Evolutionary conservation across 2,329 filamentous ascomycete species (phyloP).

Genomic region (Diplodia scrobiculata): DNA sequence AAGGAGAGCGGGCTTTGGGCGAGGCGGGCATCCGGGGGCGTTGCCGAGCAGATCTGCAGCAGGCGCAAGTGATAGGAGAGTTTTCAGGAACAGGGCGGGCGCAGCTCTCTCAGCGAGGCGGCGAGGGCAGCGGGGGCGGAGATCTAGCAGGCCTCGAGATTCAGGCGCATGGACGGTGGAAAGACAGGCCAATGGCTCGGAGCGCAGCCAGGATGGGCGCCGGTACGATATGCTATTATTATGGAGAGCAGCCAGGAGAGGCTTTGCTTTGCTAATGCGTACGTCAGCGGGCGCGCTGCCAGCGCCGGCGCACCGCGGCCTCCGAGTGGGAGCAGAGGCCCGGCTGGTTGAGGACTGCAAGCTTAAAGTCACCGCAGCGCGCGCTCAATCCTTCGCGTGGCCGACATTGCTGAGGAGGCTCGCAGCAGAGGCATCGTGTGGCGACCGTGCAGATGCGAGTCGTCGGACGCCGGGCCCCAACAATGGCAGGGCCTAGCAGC

Average conservation of each 20-base stretch:
- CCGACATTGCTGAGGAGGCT: background rate
- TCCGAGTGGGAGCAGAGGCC: constrained; percentile 17
- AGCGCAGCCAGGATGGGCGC: constrained; percentile 15
- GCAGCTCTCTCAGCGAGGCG: constrained; percentile 10
- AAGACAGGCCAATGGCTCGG: constrained; percentile 5
- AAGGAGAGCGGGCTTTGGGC: background rate
- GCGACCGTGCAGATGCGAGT: constrained; percentile 7
- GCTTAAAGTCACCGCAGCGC: constrained; percentile 25
- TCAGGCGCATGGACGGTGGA: constrained; percentile 24
- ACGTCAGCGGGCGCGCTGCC: constrained; percentile 18
- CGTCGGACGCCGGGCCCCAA: background rate
- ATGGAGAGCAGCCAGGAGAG: constrained; percentile 17
- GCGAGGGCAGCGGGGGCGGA: constrained; percentile 7
- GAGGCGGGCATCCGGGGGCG: constrained; percentile 25
- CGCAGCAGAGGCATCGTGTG: constrained; percentile 13
- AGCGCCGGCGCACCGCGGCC: constrained; percentile 15
- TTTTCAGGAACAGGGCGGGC: constrained; percentile 25
- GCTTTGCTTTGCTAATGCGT: constrained; percentile 24
- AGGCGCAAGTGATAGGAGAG: constrained; percentile 17
- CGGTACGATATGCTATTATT: constrained; percentile 24
- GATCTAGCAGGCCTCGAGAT: constrained; percentile 17
- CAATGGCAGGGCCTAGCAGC: constrained; percentile 18
- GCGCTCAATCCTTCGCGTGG: constrained; percentile 26
- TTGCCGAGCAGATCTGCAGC: constrained; percentile 7
- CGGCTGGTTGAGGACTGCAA: constrained; percentile 14